Evolutionary conservation across 306 rosid species (phyloP).

Genomic region (Sicyos edulis): DNA sequence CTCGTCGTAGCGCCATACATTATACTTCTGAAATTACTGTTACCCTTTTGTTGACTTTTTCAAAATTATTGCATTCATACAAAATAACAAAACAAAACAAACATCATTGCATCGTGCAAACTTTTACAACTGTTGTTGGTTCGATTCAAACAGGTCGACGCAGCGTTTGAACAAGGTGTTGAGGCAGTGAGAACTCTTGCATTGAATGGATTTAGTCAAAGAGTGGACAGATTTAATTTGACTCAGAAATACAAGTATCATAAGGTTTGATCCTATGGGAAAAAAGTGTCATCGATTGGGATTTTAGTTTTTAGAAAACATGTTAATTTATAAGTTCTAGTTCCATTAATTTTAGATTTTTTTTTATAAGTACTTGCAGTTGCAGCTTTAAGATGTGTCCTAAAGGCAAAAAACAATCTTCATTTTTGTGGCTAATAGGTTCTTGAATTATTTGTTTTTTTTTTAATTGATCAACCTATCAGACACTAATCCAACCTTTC

Average conservation of each 20-base stretch:
- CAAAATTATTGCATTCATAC: not conserved
- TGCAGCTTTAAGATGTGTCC: too few relatives aligned
- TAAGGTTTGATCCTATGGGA: slow-evolving; percentile 40
- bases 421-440: too few relatives aligned
- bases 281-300: not conserved
- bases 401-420: too few relatives aligned
- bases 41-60: not conserved
- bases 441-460: too few relatives aligned
- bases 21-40: too few relatives aligned
- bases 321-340: not conserved
- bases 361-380: too few relatives aligned
- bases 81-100: not conserved
- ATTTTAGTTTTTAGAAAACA: not conserved
- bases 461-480: too few relatives aligned
- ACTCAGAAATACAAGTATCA: slow-evolving; percentile 83
- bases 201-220: slow-evolving; percentile 54
- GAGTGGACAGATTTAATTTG: slow-evolving; percentile 60
- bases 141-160: slow-evolving; percentile 51
- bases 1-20: too few relatives aligned
- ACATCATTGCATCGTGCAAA: not conserved
- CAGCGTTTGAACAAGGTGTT: slow-evolving; percentile 68
- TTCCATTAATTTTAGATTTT: too few relatives aligned
- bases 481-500: too few relatives aligned
- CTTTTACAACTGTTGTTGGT: not conserved
- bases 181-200: slow-evolving; percentile 58